phyloP scores from a whole-genome alignment of 2,329 filamentous ascomycete genomes.

The Colletotrichum sp. region DNA sequence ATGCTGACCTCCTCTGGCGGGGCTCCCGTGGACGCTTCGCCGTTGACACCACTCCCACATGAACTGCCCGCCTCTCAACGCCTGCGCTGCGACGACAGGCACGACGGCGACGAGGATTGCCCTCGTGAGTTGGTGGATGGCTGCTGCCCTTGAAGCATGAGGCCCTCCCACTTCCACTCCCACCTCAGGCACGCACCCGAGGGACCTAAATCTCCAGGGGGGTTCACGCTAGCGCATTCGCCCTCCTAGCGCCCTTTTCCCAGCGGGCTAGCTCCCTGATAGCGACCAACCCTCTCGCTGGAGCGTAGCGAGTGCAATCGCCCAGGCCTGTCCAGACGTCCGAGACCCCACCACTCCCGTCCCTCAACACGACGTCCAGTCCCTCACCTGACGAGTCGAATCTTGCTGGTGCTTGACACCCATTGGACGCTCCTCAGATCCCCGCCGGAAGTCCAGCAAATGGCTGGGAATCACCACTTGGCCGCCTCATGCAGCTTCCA shows the following conservation, averaged over 20 bases:
- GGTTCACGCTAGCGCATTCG: constrained; percentile 11
- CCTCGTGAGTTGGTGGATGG: background rate
- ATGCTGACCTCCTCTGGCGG: background rate
- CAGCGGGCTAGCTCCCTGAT: background rate
- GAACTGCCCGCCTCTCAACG: background rate
- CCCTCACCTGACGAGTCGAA: background rate
- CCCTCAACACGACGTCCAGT: background rate
- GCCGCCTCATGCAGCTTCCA: background rate
- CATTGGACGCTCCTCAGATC: background rate
- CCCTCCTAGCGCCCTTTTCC: background rate
- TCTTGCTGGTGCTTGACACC: background rate
- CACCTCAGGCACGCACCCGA: background rate
- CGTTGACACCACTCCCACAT: background rate
- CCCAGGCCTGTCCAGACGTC: background rate
- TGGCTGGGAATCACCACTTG: background rate
- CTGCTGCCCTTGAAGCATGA: background rate
- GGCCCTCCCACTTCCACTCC: background rate
- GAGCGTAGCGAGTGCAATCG: background rate
- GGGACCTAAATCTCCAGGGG: background rate
- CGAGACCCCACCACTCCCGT: background rate
- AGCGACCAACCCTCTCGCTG: background rate
- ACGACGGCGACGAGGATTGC: background rate
- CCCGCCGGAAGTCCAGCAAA: background rate
- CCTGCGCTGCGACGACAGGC: background rate
- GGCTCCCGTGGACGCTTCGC: background rate